phyloP scores from a whole-genome alignment of 441 rosid genomes.

The Pelargonium australe region DNA sequence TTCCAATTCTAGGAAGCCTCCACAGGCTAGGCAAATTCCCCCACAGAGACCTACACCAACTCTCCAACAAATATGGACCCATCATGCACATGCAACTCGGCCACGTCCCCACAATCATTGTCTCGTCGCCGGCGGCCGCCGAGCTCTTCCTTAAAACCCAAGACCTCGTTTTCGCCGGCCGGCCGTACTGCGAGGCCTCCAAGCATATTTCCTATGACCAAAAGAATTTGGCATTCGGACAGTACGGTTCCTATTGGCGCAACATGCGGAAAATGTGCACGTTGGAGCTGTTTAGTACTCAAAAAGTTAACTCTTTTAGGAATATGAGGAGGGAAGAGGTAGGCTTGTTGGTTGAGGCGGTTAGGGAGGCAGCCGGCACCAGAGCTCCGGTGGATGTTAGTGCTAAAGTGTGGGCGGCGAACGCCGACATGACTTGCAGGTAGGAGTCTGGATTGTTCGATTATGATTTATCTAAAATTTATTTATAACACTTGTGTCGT shows the following conservation, averaged over 20 bases:
- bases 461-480: too few species aligned
- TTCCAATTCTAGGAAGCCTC: slow-evolving; percentile 42
- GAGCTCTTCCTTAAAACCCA: slow-evolving; percentile 36
- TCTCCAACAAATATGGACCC: slow-evolving; percentile 38
- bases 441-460: neutral
- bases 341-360: slow-evolving; percentile 15
- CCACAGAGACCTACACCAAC: slow-evolving; percentile 29
- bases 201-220: slow-evolving; percentile 27
- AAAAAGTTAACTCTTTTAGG: slow-evolving; percentile 27
- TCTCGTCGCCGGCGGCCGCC: slow-evolving; percentile 41
- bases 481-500: too few species aligned
- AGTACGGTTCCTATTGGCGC: slow-evolving; percentile 44
- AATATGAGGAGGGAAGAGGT: slow-evolving; percentile 36
- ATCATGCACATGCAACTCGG: slow-evolving; percentile 39
- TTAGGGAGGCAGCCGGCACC: slow-evolving; percentile 18
- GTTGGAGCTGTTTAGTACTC: slow-evolving; percentile 30
- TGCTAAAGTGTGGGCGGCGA: slow-evolving; percentile 24
- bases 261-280: slow-evolving; percentile 40
- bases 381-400: slow-evolving; percentile 28
- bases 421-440: slow-evolving; percentile 29
- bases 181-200: slow-evolving; percentile 30
- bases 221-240: slow-evolving; percentile 24
- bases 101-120: slow-evolving; percentile 24
- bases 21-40: slow-evolving; percentile 33
- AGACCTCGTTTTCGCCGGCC: slow-evolving; percentile 37